Base-by-base conservation (phyloP, 2,329 filamentous ascomycete species). In the Cladobotryum protrusum region DNA sequence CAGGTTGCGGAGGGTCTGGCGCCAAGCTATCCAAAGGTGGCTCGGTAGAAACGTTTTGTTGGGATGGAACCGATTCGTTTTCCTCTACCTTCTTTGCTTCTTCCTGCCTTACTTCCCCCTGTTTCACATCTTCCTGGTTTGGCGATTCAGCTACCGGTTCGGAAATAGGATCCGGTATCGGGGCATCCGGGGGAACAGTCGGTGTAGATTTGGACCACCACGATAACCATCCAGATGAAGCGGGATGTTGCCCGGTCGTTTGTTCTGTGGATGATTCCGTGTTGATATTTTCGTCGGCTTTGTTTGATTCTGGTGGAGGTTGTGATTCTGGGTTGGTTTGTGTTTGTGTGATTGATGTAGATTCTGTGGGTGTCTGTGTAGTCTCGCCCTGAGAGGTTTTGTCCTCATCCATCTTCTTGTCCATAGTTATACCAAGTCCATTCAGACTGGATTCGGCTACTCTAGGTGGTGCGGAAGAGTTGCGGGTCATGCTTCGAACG, bases 171-270 rank as follows among this genome's bases (percentile, higher is more conserved):
- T 33, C 42, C 17, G 45, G 35, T 3, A 18, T 32, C 6, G 41
- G 9, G 5, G 47, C 13, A 7, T 50, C 17, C 19, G 59, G 55
- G 8, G 56, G 56, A 24, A 63, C 64, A 8, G 56, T 57, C 33
- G 61, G 55, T n/a, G 63, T 59, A 12, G 57, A 55, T 44, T 54
- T 65, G 14, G 59, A 61, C 59, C 78, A 67, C 79, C 80, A 82
- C 32, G 76, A 72, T 14, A 82, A 63, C 80, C 79, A 83, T 17
- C 76, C 71, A 20, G 75, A 72, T 6, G 75, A 67, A 18, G 68
- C 57, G 18, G 57, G 52, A 5, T 62, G 62, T 18, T 53, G 24
- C 33, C 34, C 46, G n/a, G 47, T 12, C 43, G 39, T 44, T 37
- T 35, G 34, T 6, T 15, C 35, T 19, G 29, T 46, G 32, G 12